Base-by-base conservation (phyloP, 1,139 yeast genomes). In the Suhomyces yuchorum region DNA sequence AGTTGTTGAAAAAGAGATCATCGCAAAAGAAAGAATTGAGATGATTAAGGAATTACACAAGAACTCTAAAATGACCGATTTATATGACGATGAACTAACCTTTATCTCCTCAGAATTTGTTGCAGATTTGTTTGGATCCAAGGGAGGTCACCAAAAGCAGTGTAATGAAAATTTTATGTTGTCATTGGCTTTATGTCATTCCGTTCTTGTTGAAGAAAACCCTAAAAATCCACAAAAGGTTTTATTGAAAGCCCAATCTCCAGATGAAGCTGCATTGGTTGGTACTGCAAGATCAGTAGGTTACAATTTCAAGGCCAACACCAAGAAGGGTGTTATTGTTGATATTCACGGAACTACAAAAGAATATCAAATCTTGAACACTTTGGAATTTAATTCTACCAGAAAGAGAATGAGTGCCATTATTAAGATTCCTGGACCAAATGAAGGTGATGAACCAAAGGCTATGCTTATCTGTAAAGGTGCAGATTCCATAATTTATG, bases 331-430 rank as follows among this genome's bases (percentile, higher is more conserved):
- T 11, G 65, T 77, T 26, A 51, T 76, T 28, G 66, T 80, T 15
- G 68, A 72, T 35, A 64, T 70, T 20, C 77, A 73, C 52, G 82
- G 81, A 24, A 62, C 58, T n/a, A 65, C 70, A 6, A 65, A 69
- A 46, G 77, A 73, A 49, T 79, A 73, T 56, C 80, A 75, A 54
- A 63, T 81, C 5, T 65, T 81, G 47, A 80, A 78, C 57, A 65
- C 75, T 2, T 66, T 82, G 38, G 85, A 82, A 47, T 82, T 82
- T 63, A 78, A 75, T 55, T 75, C 80, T 12, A 75, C 80, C 2
- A 68, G 80, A 58, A 75, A 75, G 60, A 70, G 98, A 74, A 93
- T 92, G 98, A 89, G 96, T 75, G 91, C 93, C 12, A 88, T 93
- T 56, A 80, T 92, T 38, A 75, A 87, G 80, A 64, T 72, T 3